phyloP scores from a whole-genome alignment of 306 rosid genomes.

The Vigna angularis region DNA sequence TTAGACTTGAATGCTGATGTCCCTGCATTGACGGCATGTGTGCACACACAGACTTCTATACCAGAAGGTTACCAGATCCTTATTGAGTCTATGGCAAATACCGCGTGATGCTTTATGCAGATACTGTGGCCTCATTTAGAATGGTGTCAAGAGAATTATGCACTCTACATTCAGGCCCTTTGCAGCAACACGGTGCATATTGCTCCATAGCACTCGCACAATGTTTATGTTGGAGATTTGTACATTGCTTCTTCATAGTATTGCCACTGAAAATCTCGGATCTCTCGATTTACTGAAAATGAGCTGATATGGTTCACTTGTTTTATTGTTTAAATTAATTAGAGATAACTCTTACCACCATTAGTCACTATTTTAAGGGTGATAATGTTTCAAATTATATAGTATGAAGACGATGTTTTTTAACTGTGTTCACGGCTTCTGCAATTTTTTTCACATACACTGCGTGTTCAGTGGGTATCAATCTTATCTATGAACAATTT shows the following conservation, averaged over 20 bases:
- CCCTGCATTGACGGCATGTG: constrained; percentile 87
- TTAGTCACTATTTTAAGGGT: constrained; percentile 17
- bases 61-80: constrained; percentile 95
- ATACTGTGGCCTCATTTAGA: constrained; percentile 37
- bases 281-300: constrained; percentile 35
- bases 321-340: constrained; percentile 37
- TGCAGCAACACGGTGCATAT: constrained; percentile 42
- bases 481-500: background rate
- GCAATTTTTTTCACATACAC: constrained; percentile 4
- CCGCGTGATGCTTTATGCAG: constrained; percentile 53
- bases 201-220: constrained; percentile 43
- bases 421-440: constrained; percentile 21
- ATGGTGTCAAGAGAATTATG: constrained; percentile 39
- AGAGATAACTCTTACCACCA: constrained; percentile 26
- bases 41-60: constrained; percentile 69
- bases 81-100: constrained; percentile 88
- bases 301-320: constrained; percentile 35
- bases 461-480: background rate
- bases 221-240: constrained; percentile 35
- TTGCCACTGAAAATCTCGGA: constrained; percentile 29
- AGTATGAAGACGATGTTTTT: constrained; percentile 1
- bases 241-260: constrained; percentile 45
- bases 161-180: constrained; percentile 41
- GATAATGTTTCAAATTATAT: constrained; percentile 21
- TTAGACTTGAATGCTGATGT: constrained; percentile 77